phyloP scores from a whole-genome alignment of 768 basidiomycete species.

The Boletellus sp. region DNA sequence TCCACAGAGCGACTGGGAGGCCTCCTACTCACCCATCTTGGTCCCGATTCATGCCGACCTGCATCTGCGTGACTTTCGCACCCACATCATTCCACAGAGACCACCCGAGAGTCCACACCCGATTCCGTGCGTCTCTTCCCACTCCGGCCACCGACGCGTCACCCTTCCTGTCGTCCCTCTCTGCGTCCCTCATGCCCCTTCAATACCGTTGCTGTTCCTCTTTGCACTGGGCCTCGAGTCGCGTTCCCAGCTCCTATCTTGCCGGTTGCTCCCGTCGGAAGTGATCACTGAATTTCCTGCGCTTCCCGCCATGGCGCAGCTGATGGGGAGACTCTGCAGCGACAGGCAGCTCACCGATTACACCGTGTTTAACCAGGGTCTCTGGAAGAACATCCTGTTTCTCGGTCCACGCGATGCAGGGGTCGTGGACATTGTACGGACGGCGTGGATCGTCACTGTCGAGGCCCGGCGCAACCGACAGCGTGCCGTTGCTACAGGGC shows the following conservation, averaged over 20 bases:
- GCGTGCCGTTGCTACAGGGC: slow-evolving; percentile 8
- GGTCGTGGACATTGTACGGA: slow-evolving; percentile 49
- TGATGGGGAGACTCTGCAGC: slow-evolving; percentile 42
- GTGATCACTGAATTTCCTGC: slow-evolving; percentile 59
- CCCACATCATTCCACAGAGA: slow-evolving; percentile 34
- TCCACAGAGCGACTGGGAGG: slow-evolving; percentile 26
- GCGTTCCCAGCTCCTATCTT: slow-evolving; percentile 44
- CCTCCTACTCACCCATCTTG: slow-evolving; percentile 39
- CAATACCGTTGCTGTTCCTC: slow-evolving; percentile 55
- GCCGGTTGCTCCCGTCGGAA: slow-evolving; percentile 49
- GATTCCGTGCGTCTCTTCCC: slow-evolving; percentile 23
- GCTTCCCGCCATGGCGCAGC: slow-evolving; percentile 51
- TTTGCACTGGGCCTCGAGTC: slow-evolving; percentile 54
- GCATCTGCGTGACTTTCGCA: slow-evolving; percentile 39
- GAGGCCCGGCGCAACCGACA: slow-evolving; percentile 47
- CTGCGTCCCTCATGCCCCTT: slow-evolving; percentile 49
- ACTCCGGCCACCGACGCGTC: slow-evolving; percentile 31
- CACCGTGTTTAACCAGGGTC: slow-evolving; percentile 48
- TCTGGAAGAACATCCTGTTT: slow-evolving; percentile 62
- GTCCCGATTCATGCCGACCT: slow-evolving; percentile 51
- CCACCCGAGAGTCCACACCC: slow-evolving; percentile 34
- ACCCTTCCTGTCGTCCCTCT: slow-evolving; percentile 50
- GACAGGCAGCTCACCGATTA: slow-evolving; percentile 33
- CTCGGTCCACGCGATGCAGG: slow-evolving; percentile 46
- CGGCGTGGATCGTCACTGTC: slow-evolving; percentile 71